Base-by-base conservation (phyloP, 257 asterid genomes). In the Linaria vulgaris region DNA sequence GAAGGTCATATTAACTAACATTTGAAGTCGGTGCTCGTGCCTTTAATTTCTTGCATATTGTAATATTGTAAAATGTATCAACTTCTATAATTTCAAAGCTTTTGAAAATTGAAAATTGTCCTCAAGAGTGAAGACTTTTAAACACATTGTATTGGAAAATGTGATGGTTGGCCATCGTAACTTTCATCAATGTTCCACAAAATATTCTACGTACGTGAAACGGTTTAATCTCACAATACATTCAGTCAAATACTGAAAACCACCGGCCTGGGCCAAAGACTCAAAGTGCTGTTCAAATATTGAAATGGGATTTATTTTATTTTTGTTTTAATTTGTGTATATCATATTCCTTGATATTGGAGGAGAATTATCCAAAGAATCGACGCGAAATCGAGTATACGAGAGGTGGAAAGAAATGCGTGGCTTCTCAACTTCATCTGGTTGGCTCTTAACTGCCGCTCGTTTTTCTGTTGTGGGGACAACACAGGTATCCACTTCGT, bases 371-470 rank as follows among this genome's bases (percentile, higher is more conserved):
- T 79, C 83, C 78, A 16, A 24, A 34, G 44, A 72, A 72, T 50
- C 53, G 72, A 76, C 64, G 65, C 61, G 76, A 64, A 73, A 51
- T 48, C 58, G 38, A 27, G 46, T 67, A n/a, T n/a, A 69, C 56
- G 74, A 69, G 83, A 78, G 91, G 81, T 72, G 66, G 72, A 66
- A 41, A 56, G 20, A 58, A 51, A 19, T 54, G 25, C 44, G 79
- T 68, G 80, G 79, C 43, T 77, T 46, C 67, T 72, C 47, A 27
- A 6, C 34, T 27, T 6, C 3, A 27, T 27, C 34, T 27, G 23
- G 66, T 56, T 65, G 81, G 79, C 68, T 71, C 62, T 66, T 52
- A 47, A 63, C 70, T 22, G 68, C 88, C 91, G 76, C 82, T 74
- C 83, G 25, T 80, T 82, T 68, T 31, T 30, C 19, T 39, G 27